These are phyloP conservation scores for Tylopilus plumbeoviolaceoides DNA, from an alignment of 768 basidiomycete species.

Conservation along the genomic window DNA sequence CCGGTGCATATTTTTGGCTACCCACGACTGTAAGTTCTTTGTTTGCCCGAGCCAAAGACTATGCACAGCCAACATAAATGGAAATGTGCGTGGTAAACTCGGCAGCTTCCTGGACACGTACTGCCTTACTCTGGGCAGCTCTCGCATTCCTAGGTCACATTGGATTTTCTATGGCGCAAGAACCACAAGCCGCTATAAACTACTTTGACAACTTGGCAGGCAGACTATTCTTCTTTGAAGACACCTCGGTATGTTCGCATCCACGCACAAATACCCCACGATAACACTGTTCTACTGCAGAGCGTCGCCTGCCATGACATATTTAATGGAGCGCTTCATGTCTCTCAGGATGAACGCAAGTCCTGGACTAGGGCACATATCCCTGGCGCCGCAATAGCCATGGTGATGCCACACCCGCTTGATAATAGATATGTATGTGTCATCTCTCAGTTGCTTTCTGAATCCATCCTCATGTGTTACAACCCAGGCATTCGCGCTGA, in stretches of 20 bases:
- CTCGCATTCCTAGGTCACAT: constrained; percentile 22
- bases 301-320: constrained; percentile 80
- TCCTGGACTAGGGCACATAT: constrained; percentile 51
- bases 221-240: constrained; percentile 88
- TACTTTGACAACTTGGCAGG: constrained; percentile 71
- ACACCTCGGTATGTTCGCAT: constrained; percentile 64
- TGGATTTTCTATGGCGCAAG: constrained; percentile 33
- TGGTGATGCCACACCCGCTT: constrained; percentile 85
- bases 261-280: neutral
- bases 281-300: constrained; percentile 29
- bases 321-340: constrained; percentile 59
- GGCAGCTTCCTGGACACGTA: no score
- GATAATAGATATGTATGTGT: constrained; percentile 66
- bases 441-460: neutral
- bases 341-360: constrained; percentile 88
- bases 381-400: constrained; percentile 47
- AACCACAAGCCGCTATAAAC: constrained; percentile 46
- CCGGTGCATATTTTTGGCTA: no score
- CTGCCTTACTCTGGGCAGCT: constrained; percentile 25
- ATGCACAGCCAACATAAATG: no score
- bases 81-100: no score
- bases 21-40: no score
- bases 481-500: constrained; percentile 80
- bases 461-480: neutral
- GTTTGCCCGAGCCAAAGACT: no score